Conservation (phyloP, 2,329 filamentous ascomycete genomes). For the Lasiodiplodia sp. region DNA sequence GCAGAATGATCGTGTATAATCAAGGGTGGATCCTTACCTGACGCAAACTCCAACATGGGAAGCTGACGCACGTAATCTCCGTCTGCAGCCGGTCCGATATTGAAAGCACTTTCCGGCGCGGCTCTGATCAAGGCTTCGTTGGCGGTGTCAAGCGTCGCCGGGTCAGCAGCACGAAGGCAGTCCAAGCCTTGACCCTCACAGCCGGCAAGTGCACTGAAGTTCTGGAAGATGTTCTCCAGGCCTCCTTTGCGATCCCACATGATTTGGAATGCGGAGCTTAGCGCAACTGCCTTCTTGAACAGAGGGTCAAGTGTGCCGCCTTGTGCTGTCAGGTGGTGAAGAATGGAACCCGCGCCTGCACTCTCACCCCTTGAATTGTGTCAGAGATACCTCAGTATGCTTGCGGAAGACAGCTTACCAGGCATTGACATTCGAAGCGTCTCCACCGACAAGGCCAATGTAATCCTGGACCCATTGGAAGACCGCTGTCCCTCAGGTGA, state of each 20-base stretch:
- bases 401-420: constrained; percentile 45
- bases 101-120: constrained; percentile 37
- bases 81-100: constrained; percentile 46
- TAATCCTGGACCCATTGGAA: constrained; percentile 60
- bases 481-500: constrained; percentile 39
- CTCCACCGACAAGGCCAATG: constrained; percentile 56
- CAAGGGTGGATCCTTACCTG: neutral
- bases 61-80: constrained; percentile 38
- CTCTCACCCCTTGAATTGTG: constrained; percentile 50
- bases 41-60: constrained; percentile 24
- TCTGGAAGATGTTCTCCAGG: constrained; percentile 38
- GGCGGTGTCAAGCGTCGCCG: constrained; percentile 38
- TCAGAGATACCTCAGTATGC: neutral
- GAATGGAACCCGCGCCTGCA: constrained; percentile 59
- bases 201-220: constrained; percentile 39
- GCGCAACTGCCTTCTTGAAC: constrained; percentile 49
- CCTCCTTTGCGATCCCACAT: constrained; percentile 36
- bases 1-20: neutral
- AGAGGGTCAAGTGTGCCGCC: constrained; percentile 55
- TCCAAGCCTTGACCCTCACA: constrained; percentile 40
- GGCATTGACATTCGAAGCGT: constrained; percentile 55
- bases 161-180: constrained; percentile 41
- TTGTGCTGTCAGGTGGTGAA: constrained; percentile 58
- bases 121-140: constrained; percentile 34
- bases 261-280: constrained; percentile 41